These are phyloP conservation scores for Paraleonurus japonicus DNA, from an alignment of 257 asterid genomes.

Conservation along the genomic window DNA sequence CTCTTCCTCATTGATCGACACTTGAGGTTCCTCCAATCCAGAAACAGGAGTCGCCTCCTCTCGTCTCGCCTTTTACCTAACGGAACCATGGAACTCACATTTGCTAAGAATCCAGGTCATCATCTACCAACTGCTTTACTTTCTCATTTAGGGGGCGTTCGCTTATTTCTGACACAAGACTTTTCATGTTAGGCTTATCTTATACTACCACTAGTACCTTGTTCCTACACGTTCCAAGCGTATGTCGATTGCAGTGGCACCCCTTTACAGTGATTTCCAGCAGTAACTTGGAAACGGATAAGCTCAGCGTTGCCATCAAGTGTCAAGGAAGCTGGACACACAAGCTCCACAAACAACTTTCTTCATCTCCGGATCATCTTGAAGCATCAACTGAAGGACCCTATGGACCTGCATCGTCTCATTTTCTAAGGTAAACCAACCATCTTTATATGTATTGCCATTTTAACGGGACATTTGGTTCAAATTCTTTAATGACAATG, in stretches of 20 bases:
- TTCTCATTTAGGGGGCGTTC: too few relatives aligned
- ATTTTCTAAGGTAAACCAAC: constrained; percentile 37
- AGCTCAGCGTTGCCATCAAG: constrained; percentile 39
- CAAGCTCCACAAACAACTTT: constrained; percentile 37
- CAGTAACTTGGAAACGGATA: constrained; percentile 35
- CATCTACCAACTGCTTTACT: too few relatives aligned
- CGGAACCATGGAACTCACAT: constrained; percentile 55
- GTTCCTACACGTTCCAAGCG: constrained; percentile 46
- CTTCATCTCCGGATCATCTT: constrained; percentile 36
- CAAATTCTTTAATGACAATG: not conserved
- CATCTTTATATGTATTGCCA: not conserved
- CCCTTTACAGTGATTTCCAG: constrained; percentile 53
- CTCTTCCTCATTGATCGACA: constrained; percentile 61
- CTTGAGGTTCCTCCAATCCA: constrained; percentile 60
- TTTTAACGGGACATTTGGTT: not conserved
- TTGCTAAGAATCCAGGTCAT: constrained; percentile 62
- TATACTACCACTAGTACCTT: constrained; percentile 44
- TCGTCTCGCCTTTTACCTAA: constrained; percentile 55
- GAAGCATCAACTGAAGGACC: constrained; percentile 64
- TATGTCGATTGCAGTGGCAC: constrained; percentile 60
- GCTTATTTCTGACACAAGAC: too few relatives aligned
- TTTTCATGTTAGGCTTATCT: constrained; percentile 28
- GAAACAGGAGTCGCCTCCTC: constrained; percentile 36
- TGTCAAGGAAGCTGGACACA: constrained; percentile 54
- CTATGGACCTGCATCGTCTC: constrained; percentile 48